Conservation (phyloP, 768 basidiomycete genomes). For the Termitomyces sp. region DNA sequence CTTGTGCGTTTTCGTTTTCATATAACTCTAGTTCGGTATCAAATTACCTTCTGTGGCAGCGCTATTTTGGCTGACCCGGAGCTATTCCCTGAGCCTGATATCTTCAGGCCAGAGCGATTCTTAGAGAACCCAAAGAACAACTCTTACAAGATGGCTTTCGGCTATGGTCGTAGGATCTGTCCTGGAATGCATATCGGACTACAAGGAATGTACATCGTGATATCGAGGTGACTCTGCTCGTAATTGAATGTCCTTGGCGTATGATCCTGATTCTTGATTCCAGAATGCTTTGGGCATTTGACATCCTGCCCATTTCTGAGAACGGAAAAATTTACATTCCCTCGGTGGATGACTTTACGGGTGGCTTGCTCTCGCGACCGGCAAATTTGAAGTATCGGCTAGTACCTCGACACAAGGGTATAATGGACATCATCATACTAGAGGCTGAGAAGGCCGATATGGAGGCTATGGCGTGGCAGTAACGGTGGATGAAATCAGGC, state of each 20-base stretch:
- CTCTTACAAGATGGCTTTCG: constrained; percentile 29
- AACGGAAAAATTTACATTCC: constrained; percentile 4
- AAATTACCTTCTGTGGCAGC: too few species aligned
- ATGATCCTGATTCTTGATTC: neutral
- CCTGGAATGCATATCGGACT: constrained; percentile 32
- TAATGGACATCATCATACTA: neutral
- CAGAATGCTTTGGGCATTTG: constrained; percentile 29
- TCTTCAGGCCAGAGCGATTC: constrained; percentile 38
- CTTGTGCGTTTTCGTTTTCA: constrained; percentile 15
- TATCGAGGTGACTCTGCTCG: constrained; percentile 17
- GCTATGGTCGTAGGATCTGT: constrained; percentile 37
- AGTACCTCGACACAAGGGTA: neutral
- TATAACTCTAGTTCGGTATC: neutral
- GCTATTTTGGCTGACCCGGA: constrained; percentile 11
- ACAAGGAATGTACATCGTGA: constrained; percentile 27
- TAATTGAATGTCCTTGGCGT: neutral
- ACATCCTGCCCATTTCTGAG: constrained; percentile 21
- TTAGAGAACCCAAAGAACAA: constrained; percentile 22
- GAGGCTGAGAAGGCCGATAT: constrained; percentile 9
- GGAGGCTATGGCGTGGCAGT: constrained; percentile 5
- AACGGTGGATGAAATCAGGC: neutral
- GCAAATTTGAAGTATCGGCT: constrained; percentile 3
- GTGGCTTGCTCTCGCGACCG: constrained; percentile 4
- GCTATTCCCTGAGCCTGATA: constrained; percentile 28
- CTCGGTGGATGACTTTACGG: constrained; percentile 4